Evolutionary conservation across 2,329 filamentous ascomycete species (phyloP).

Genomic region (Sporothrix protearum): DNA sequence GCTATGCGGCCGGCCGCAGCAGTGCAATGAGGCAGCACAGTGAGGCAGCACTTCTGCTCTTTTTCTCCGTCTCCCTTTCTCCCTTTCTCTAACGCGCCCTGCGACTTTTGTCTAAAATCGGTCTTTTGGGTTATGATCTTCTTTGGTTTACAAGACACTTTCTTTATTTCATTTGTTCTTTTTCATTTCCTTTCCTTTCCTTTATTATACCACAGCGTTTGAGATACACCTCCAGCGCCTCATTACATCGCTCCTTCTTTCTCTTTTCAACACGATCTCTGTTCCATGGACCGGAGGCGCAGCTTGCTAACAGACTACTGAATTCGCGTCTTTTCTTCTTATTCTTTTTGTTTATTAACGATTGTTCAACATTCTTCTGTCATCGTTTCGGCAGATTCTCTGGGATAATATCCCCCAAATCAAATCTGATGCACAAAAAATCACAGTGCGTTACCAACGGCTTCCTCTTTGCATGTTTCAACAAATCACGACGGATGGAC

Average conservation of each 20-base stretch:
- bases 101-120: not conserved
- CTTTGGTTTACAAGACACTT: not conserved
- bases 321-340: not conserved
- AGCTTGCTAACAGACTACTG: not conserved
- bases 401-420: constrained; percentile 1
- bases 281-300: not conserved
- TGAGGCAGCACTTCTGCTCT: too few species aligned
- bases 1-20: constrained; percentile 42
- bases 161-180: not conserved
- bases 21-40: not conserved
- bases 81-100: constrained; percentile 2
- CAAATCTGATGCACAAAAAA: not conserved
- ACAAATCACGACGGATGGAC: not conserved
- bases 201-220: constrained; percentile 11
- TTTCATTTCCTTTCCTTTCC: not conserved
- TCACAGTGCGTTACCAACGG: not conserved
- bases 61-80: too few species aligned
- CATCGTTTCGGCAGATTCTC: not conserved
- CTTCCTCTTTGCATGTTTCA: not conserved
- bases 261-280: constrained; percentile 1
- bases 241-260: not conserved
- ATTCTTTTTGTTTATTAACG: too few species aligned
- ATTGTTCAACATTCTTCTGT: not conserved
- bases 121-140: not conserved
- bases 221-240: not conserved